Percentiles rank a stretch among this genome's conserved stretches.
Conservation (phyloP, 2,329 filamentous ascomycete species). For the Phyllosticta citribraziliensis region DNA sequence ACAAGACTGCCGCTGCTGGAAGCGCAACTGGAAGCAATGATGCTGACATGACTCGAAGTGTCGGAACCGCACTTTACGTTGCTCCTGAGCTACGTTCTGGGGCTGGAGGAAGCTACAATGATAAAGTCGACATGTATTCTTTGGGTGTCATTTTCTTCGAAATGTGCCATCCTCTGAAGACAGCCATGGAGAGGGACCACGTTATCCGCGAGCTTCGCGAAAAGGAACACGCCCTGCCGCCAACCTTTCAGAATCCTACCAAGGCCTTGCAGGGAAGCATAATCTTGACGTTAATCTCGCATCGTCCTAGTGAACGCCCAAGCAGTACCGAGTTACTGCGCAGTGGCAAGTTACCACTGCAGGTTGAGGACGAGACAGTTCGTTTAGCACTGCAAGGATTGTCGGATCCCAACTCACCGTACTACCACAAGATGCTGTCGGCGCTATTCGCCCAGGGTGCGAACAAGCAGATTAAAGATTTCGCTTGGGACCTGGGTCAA, state of each 20-base stretch:
- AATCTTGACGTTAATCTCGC: slow-evolving; percentile 68
- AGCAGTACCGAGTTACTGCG: slow-evolving; percentile 73
- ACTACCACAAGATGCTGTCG: slow-evolving; percentile 83
- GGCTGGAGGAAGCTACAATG: slow-evolving; percentile 68
- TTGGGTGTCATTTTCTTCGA: slow-evolving; percentile 97
- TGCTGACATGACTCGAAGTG: slow-evolving; percentile 58
- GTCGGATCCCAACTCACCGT: slow-evolving; percentile 72
- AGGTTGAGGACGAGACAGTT: slow-evolving; percentile 88
- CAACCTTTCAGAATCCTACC: slow-evolving; percentile 61
- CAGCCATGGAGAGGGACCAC: slow-evolving; percentile 53
- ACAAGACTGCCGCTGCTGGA: slow-evolving; percentile 35
- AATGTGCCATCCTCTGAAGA: slow-evolving; percentile 65
- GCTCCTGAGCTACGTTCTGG: slow-evolving; percentile 81
- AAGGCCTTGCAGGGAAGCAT: slow-evolving; percentile 63
- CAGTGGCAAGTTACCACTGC: slow-evolving; percentile 77
- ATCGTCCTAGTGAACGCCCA: slow-evolving; percentile 73
- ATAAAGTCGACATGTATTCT: slow-evolving; percentile 98
- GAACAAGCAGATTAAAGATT: slow-evolving; percentile 67
- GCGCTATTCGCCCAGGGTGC: slow-evolving; percentile 65
- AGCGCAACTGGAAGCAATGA: slow-evolving; percentile 21
- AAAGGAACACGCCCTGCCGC: slow-evolving; percentile 58
- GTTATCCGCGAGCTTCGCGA: slow-evolving; percentile 61
- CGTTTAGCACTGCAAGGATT: slow-evolving; percentile 72
- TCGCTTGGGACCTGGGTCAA: slow-evolving; percentile 38
- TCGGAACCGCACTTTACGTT: slow-evolving; percentile 80